A percentile compares a stretch with the other conserved stretches of the same genome.
phyloP scores from a whole-genome alignment of 768 basidiomycete genomes.

The Auriculariales sp. region DNA sequence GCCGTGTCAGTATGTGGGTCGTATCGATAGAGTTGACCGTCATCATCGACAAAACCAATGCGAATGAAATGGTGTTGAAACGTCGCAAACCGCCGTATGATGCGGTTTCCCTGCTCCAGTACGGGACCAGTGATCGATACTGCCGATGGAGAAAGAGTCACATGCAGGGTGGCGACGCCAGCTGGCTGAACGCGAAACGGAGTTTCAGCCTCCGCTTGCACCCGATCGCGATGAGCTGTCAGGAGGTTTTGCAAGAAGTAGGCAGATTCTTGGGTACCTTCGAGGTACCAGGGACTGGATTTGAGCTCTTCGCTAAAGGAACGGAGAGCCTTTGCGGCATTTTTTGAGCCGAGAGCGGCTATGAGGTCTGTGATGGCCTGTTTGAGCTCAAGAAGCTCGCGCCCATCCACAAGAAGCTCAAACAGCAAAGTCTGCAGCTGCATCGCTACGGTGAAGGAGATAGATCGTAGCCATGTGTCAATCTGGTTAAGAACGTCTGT shows the following conservation, averaged over 20 bases:
- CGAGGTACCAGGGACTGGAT: neutral
- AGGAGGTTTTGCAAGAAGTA: neutral
- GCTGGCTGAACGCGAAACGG: no score
- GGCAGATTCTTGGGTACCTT: neutral
- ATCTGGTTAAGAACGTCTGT: conserved; percentile 16
- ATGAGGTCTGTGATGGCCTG: conserved; percentile 19
- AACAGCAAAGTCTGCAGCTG: conserved; percentile 34
- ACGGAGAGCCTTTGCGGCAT: conserved; percentile 27
- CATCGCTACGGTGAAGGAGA: conserved; percentile 40
- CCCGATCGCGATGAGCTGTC: neutral
- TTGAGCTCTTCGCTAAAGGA: conserved; percentile 17
- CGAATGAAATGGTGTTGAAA: conserved; percentile 41
- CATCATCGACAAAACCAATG: conserved; percentile 52
- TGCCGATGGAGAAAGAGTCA: conserved; percentile 39
- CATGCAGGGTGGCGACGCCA: conserved; percentile 6
- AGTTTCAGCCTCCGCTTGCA: no score
- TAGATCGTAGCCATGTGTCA: conserved; percentile 16
- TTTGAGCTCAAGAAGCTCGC: conserved; percentile 33
- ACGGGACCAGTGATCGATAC: conserved; percentile 39
- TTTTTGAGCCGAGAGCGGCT: conserved; percentile 16
- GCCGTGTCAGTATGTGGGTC: conserved; percentile 41
- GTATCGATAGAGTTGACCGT: conserved; percentile 28
- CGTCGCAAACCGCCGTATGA: conserved; percentile 27
- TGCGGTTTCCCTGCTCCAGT: conserved; percentile 44
- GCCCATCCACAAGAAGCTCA: conserved; percentile 28